Conservation (phyloP, 345 rosid species). For the Syzygium aqueum region DNA sequence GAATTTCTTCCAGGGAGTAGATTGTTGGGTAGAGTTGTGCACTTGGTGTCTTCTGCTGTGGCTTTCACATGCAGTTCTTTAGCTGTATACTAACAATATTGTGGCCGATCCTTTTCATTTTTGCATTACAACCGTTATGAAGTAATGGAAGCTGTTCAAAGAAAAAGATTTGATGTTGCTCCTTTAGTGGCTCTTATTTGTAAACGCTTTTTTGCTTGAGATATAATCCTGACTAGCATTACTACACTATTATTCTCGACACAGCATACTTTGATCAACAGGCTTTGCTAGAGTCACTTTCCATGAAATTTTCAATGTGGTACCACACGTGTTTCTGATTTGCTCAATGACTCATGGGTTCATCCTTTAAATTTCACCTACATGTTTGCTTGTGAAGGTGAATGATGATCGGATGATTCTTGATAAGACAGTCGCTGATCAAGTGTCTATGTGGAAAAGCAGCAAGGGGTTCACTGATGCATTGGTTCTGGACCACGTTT, state of each 20-base stretch:
- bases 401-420: slow-evolving; percentile 70
- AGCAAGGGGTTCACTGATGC: slow-evolving; percentile 61
- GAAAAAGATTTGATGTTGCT: neutral
- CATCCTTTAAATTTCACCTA: neutral
- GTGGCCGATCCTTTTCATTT: neutral
- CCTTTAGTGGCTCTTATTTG: neutral
- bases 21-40: neutral
- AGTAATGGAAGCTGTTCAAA: neutral
- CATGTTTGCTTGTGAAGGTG: slow-evolving; percentile 30
- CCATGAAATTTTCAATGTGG: neutral
- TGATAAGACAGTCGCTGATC: slow-evolving; percentile 86
- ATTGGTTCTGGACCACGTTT: slow-evolving; percentile 45
- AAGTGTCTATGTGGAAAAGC: slow-evolving; percentile 68
- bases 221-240: neutral
- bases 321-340: neutral
- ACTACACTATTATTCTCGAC: neutral
- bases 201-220: neutral
- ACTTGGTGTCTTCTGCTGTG: neutral
- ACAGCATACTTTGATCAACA: neutral
- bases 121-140: neutral
- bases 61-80: neutral
- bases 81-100: neutral
- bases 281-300: neutral
- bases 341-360: neutral
- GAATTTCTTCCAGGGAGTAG: neutral